These are phyloP conservation scores for Stephania cephalantha DNA, from an alignment of 164 flowering plant species.

Conservation along the genomic window DNA sequence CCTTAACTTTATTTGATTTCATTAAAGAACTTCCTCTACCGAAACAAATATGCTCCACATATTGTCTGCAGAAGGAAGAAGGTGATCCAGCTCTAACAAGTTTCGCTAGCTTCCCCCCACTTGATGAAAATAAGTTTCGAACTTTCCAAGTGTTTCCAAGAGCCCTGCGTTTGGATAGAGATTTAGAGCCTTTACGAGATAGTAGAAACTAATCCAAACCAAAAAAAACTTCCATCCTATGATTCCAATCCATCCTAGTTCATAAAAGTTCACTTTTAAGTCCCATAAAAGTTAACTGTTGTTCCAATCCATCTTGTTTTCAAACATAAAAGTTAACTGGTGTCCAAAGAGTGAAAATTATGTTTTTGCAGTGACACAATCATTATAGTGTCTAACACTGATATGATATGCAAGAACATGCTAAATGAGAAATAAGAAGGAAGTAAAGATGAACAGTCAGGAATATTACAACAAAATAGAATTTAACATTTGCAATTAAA, in stretches of 20 bases:
- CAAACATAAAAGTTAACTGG: not conserved
- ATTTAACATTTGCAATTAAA: not conserved
- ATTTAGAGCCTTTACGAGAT: slow-evolving; percentile 1
- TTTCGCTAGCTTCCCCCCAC: slow-evolving; percentile 13
- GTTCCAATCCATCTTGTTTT: not conserved
- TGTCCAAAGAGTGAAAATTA: not conserved
- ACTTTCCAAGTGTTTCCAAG: slow-evolving; percentile 27
- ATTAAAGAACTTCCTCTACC: slow-evolving; percentile 21
- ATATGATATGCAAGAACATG: too few relatives aligned
- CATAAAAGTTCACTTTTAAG: not conserved
- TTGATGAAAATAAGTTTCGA: slow-evolving; percentile 19
- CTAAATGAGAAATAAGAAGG: not conserved
- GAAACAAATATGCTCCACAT: slow-evolving; percentile 18
- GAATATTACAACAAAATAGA: too few relatives aligned
- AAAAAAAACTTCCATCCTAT: not conserved
- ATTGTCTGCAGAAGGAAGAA: slow-evolving; percentile 19
- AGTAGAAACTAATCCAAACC: not conserved
- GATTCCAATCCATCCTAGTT: not conserved
- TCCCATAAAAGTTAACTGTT: not conserved
- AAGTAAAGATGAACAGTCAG: not conserved
- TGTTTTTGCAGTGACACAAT: not conserved
- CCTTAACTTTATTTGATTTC: slow-evolving; percentile 16
- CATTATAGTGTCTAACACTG: not conserved
- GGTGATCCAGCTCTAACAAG: slow-evolving; percentile 20
- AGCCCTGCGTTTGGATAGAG: slow-evolving; percentile 31